These are phyloP conservation scores for Penicillium glabrum DNA, from an alignment of 2,329 filamentous ascomycete genomes.

Conservation along the genomic window DNA sequence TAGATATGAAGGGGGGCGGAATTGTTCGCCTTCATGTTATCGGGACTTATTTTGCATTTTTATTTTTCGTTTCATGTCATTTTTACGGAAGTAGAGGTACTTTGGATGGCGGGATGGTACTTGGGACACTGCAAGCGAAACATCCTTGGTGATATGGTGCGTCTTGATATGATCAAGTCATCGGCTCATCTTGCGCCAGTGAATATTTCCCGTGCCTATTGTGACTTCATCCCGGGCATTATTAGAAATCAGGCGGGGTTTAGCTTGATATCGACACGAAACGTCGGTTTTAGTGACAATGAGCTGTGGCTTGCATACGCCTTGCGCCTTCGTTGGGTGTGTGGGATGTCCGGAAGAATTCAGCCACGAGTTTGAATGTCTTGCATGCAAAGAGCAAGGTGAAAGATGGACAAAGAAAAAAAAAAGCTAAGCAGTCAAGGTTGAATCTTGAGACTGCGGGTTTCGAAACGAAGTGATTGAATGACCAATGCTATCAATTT, in stretches of 20 bases:
- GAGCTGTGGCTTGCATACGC: background rate
- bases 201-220: background rate
- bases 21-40: background rate
- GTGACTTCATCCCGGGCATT: background rate
- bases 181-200: background rate
- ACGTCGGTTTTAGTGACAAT: background rate
- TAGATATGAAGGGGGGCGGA: background rate
- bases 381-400: background rate
- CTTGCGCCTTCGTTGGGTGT: background rate
- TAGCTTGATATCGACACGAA: background rate
- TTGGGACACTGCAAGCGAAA: background rate
- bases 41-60: background rate
- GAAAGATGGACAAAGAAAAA: background rate
- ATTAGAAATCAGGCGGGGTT: background rate
- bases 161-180: background rate
- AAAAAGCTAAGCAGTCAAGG: background rate
- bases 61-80: background rate
- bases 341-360: background rate
- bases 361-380: background rate
- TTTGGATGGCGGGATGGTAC: background rate
- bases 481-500: background rate
- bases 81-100: background rate
- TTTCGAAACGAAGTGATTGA: background rate
- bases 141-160: background rate
- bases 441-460: background rate